Evolutionary conservation across 139 green algal genomes (phyloP).

Genomic region (Nannochloris sp.): DNA sequence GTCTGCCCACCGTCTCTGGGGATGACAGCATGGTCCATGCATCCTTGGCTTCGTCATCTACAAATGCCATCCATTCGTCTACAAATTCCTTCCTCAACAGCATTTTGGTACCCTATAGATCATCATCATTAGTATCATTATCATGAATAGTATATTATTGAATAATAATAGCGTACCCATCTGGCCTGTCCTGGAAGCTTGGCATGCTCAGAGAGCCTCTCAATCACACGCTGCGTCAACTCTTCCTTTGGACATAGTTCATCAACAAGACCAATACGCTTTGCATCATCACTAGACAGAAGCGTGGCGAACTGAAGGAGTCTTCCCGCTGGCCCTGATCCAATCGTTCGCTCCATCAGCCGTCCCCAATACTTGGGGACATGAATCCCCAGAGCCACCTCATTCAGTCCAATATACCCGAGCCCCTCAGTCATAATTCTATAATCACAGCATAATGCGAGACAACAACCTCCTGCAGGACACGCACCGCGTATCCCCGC

Average conservation of each 20-base stretch:
- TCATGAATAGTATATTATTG: too few species aligned
- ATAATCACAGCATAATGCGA: slow-evolving; percentile 80
- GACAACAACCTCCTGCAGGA: slow-evolving; percentile 81
- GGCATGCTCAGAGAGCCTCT: slow-evolving; percentile 30
- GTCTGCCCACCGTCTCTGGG: slow-evolving; percentile 32
- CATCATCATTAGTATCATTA: neutral
- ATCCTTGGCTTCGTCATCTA: slow-evolving; percentile 38
- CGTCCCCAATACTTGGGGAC: slow-evolving; percentile 77
- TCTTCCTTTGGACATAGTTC: slow-evolving; percentile 43
- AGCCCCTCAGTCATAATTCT: slow-evolving; percentile 61
- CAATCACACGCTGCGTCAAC: slow-evolving; percentile 38
- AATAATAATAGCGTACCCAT: slow-evolving; percentile 5
- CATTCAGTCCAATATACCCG: slow-evolving; percentile 25
- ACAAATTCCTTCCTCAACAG: slow-evolving; percentile 43
- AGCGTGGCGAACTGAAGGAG: slow-evolving; percentile 44
- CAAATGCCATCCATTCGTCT: slow-evolving; percentile 46
- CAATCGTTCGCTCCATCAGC: slow-evolving; percentile 51
- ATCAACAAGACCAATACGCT: slow-evolving; percentile 62
- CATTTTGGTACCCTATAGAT: slow-evolving; percentile 42
- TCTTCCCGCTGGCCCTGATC: slow-evolving; percentile 37
- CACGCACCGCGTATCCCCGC: slow-evolving; percentile 78
- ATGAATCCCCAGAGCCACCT: slow-evolving; percentile 61
- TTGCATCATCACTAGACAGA: slow-evolving; percentile 35
- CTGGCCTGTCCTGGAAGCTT: slow-evolving; percentile 28
- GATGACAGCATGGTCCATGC: slow-evolving; percentile 54